Conservation (phyloP, 495 filamentous ascomycete species). For the Penicillium robsamsonii region DNA sequence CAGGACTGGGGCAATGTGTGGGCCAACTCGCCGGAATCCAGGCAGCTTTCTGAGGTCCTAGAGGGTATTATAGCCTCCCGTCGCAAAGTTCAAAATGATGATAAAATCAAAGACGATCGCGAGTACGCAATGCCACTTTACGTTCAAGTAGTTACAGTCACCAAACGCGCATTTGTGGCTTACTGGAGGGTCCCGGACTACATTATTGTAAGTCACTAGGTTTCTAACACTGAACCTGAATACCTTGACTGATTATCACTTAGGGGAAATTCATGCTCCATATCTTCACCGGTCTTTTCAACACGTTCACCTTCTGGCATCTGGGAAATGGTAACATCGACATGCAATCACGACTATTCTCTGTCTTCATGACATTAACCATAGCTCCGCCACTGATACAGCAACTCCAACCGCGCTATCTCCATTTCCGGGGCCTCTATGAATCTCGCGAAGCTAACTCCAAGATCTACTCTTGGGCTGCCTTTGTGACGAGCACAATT, state of each 20-base stretch:
- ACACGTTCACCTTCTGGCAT: constrained; percentile 65
- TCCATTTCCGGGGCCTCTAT: constrained; percentile 49
- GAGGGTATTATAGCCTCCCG: constrained; percentile 44
- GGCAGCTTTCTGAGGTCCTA: constrained; percentile 45
- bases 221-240: no score
- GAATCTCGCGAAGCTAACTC: constrained; percentile 49
- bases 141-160: constrained; percentile 48
- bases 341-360: constrained; percentile 65
- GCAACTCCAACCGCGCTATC: constrained; percentile 52
- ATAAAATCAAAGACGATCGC: constrained; percentile 40
- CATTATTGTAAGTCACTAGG: constrained; percentile 37
- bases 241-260: neutral
- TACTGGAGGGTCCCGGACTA: constrained; percentile 64
- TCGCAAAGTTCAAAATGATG: constrained; percentile 27
- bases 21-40: constrained; percentile 47
- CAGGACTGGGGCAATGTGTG: constrained; percentile 63
- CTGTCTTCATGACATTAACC: constrained; percentile 70
- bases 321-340: constrained; percentile 56
- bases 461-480: constrained; percentile 54
- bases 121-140: constrained; percentile 63
- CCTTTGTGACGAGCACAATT: constrained; percentile 48
- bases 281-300: constrained; percentile 64
- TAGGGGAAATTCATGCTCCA: constrained; percentile 60
- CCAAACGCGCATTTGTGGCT: constrained; percentile 52
- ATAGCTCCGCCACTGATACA: constrained; percentile 62